phyloP scores from a whole-genome alignment of 805 yeast species.

The Grigorovia yakushimaensis region DNA sequence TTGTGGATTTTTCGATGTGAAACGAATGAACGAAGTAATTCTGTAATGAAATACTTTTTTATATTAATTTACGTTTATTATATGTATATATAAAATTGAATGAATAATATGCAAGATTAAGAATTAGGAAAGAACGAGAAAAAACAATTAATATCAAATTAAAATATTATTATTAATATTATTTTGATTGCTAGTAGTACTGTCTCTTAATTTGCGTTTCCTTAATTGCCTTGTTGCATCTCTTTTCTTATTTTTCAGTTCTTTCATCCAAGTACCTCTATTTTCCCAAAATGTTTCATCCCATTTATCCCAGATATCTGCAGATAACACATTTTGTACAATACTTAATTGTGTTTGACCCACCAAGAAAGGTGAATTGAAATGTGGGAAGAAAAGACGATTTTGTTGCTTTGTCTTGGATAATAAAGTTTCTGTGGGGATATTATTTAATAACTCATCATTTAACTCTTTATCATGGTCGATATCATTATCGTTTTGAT shows the following conservation, averaged over 20 bases:
- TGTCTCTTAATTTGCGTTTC: slow-evolving; percentile 29
- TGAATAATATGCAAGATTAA: background rate
- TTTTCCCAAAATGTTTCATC: slow-evolving; percentile 73
- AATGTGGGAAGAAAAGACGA: slow-evolving; percentile 73
- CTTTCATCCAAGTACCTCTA: slow-evolving; percentile 71
- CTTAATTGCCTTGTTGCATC: slow-evolving; percentile 56
- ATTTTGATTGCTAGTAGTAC: background rate
- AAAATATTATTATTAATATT: slow-evolving; percentile 4
- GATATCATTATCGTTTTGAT: slow-evolving; percentile 39
- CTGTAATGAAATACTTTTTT: too few relatives aligned
- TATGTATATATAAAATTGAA: background rate
- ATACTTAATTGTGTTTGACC: slow-evolving; percentile 76
- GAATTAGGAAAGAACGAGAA: background rate
- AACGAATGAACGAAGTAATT: too few relatives aligned
- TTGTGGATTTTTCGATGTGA: too few relatives aligned
- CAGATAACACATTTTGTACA: slow-evolving; percentile 25
- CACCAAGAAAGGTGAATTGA: slow-evolving; percentile 74
- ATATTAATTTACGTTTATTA: background rate
- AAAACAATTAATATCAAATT: background rate
- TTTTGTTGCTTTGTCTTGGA: slow-evolving; percentile 26
- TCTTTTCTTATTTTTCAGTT: slow-evolving; percentile 62
- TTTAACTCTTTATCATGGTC: slow-evolving; percentile 27
- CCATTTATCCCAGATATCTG: slow-evolving; percentile 40
- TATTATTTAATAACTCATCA: slow-evolving; percentile 19
- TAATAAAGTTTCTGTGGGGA: slow-evolving; percentile 11